These are phyloP conservation scores for Scutellaria baicalensis DNA, from an alignment of 257 asterid species.

Conservation along the genomic window DNA sequence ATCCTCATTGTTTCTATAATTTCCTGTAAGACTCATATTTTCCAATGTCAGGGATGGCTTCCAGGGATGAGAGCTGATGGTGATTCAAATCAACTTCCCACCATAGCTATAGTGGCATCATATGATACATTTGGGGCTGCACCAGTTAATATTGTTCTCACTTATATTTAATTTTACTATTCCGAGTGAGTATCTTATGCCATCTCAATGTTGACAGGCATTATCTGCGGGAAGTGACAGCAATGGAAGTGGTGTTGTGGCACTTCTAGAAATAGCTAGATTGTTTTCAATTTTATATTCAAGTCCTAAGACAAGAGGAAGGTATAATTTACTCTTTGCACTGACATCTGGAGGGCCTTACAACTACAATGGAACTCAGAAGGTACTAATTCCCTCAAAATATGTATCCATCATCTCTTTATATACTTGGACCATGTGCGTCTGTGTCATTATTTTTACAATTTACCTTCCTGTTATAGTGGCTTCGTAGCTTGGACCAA, in stretches of 20 bases:
- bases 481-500: conserved; percentile 91
- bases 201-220: conserved; percentile 40
- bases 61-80: conserved; percentile 86
- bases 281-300: conserved; percentile 83
- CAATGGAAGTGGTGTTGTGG: conserved; percentile 90
- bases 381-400: conserved; percentile 37
- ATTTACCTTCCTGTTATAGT: conserved; percentile 36
- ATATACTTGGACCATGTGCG: not conserved
- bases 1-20: not conserved
- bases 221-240: conserved; percentile 93
- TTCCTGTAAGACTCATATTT: not conserved
- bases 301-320: conserved; percentile 86
- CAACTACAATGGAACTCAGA: conserved; percentile 81
- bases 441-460: conserved; percentile 20
- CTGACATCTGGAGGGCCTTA: conserved; percentile 97
- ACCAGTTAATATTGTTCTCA: conserved; percentile 49
- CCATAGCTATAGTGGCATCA: conserved; percentile 96
- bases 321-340: conserved; percentile 76
- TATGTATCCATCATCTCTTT: not conserved
- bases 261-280: conserved; percentile 90
- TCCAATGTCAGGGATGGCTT: conserved; percentile 82
- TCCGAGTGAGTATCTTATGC: conserved; percentile 14
- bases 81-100: conserved; percentile 86
- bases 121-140: conserved; percentile 99
- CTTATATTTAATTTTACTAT: not conserved